A percentile compares a stretch with the other conserved stretches of the same genome.
Conservation (phyloP, 2,329 filamentous ascomycete species). For the Beauveria scarabaeidicola region DNA sequence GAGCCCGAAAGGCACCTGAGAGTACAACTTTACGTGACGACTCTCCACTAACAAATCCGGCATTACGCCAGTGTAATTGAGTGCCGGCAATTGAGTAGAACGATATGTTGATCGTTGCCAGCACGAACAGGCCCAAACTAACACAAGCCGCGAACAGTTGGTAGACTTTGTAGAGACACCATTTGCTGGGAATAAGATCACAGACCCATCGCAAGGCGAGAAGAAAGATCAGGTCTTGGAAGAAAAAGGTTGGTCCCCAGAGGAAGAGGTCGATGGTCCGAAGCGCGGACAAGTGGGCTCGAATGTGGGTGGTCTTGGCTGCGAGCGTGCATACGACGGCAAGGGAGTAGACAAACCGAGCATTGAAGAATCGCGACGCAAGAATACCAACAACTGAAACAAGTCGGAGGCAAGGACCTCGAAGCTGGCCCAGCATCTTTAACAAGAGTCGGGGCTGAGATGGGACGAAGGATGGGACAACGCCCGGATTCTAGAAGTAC, state of each 20-base stretch:
- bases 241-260: constrained; percentile 6
- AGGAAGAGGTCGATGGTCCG: neutral
- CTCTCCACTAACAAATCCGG: constrained; percentile 17
- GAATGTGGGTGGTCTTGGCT: neutral
- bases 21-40: constrained; percentile 18
- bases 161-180: neutral
- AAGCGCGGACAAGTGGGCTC: neutral
- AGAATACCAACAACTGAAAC: neutral
- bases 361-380: neutral
- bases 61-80: constrained; percentile 22
- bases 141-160: neutral
- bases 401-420: neutral
- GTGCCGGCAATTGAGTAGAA: constrained; percentile 24
- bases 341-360: neutral
- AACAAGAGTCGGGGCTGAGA: neutral
- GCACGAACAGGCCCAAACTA: neutral
- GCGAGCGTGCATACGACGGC: neutral
- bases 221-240: neutral
- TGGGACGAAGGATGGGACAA: neutral
- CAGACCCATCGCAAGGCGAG: neutral
- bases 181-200: neutral
- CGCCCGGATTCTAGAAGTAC: neutral
- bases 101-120: constrained; percentile 16
- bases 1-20: constrained; percentile 17
- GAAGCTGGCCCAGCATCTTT: neutral